Evolutionary conservation across 1,284 basidiomycete species (phyloP).

Genomic region (Abortiporus biennis): DNA sequence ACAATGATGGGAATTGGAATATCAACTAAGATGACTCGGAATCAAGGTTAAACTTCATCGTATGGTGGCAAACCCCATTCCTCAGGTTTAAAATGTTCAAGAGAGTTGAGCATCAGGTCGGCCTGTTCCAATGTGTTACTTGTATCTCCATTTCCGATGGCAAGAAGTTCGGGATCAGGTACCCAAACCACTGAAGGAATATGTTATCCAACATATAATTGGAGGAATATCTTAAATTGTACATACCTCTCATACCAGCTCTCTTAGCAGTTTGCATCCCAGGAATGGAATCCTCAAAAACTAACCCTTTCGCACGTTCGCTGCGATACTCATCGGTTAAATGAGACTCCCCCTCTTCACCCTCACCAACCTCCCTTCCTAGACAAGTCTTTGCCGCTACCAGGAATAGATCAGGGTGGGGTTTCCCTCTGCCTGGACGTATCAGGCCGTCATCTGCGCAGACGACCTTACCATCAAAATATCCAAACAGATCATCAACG

Average conservation of each 20-base stretch:
- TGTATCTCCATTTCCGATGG: constrained; percentile 31
- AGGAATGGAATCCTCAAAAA: constrained; percentile 72
- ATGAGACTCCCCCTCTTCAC: constrained; percentile 26
- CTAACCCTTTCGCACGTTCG: constrained; percentile 55
- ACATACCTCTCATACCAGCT: constrained; percentile 74
- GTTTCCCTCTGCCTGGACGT: constrained; percentile 46
- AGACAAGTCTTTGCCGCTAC: constrained; percentile 54
- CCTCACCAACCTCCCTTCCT: constrained; percentile 43
- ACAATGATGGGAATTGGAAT: no score
- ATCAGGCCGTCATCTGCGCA: constrained; percentile 59
- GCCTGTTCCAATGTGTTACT: constrained; percentile 35
- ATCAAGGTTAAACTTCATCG: constrained; percentile 12
- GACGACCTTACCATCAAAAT: constrained; percentile 56
- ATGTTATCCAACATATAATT: background rate
- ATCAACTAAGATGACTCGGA: no score
- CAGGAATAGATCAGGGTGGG: constrained; percentile 71
- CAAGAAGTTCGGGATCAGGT: constrained; percentile 59
- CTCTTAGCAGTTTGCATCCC: constrained; percentile 72
- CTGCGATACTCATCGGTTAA: constrained; percentile 31
- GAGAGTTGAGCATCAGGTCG: constrained; percentile 48
- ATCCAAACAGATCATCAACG: constrained; percentile 25
- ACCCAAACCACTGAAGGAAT: constrained; percentile 42
- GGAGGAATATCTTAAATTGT: background rate
- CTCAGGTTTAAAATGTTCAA: constrained; percentile 67
- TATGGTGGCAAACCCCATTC: constrained; percentile 75